These are phyloP conservation scores for Albizia julibrissin DNA, from an alignment of 306 rosid species.

Conservation along the genomic window DNA sequence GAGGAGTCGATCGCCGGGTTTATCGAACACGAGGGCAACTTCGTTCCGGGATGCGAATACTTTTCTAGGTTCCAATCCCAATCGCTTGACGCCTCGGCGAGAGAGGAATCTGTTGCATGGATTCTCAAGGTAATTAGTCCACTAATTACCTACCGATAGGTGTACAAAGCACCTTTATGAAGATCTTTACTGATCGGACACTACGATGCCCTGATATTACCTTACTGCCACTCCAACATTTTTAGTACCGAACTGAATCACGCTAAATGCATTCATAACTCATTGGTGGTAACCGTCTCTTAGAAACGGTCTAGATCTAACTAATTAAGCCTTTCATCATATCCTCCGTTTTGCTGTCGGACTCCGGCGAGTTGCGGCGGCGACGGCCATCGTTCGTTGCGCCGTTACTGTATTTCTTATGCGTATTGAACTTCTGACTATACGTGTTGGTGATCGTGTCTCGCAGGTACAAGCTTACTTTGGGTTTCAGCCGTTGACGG, in stretches of 20 bases:
- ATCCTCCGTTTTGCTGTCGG: not conserved
- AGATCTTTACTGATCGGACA: slow-evolving; percentile 13
- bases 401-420: not conserved
- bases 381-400: not conserved
- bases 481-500: slow-evolving; percentile 83
- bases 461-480: slow-evolving; percentile 63
- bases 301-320: slow-evolving; percentile 35
- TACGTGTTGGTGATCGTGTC: not conserved
- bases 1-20: slow-evolving; percentile 73
- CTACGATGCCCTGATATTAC: slow-evolving; percentile 22
- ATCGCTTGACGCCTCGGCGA: slow-evolving; percentile 64
- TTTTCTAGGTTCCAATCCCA: slow-evolving; percentile 56
- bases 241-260: not conserved
- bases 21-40: slow-evolving; percentile 69
- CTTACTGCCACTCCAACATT: slow-evolving; percentile 29
- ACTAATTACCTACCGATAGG: not conserved
- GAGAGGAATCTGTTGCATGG: slow-evolving; percentile 84
- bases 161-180: not conserved
- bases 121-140: slow-evolving; percentile 69
- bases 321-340: not conserved
- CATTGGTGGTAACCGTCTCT: not conserved
- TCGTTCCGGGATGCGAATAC: slow-evolving; percentile 74
- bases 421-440: not conserved
- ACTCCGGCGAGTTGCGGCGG: slow-evolving; percentile 16
- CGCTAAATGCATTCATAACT: slow-evolving; percentile 6